Evolutionary conservation across 371 early-diverging fungal species (phyloP).

Genomic region (Encephalitozoon cuniculi): DNA sequence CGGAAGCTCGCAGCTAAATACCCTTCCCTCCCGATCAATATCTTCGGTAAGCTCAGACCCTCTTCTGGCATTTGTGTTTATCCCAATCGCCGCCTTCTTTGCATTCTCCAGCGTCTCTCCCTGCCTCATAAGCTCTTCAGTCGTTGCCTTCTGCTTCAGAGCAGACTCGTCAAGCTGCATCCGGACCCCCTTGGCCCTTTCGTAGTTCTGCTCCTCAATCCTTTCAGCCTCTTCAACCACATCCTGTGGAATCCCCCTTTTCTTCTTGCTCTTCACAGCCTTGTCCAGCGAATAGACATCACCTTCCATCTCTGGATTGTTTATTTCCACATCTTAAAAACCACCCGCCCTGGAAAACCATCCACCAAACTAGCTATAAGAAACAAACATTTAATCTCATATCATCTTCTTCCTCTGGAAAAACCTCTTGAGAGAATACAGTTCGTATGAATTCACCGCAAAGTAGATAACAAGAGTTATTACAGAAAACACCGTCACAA

Average conservation of each 20-base stretch:
- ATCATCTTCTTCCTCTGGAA: constrained; percentile 61
- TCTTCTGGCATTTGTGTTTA: constrained; percentile 42
- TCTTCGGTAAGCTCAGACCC: constrained; percentile 44
- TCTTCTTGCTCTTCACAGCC: constrained; percentile 37
- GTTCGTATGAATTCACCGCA: constrained; percentile 51
- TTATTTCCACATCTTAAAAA: constrained; percentile 3
- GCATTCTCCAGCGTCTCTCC: constrained; percentile 46
- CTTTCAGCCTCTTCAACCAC: constrained; percentile 36
- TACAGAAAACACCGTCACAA: constrained; percentile 51
- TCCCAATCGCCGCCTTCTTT: constrained; percentile 23
- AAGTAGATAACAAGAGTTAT: constrained; percentile 52
- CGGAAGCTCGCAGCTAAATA: constrained; percentile 36
- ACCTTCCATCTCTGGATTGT: constrained; percentile 3
- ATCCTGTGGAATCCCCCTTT: constrained; percentile 16
- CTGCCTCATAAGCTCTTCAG: constrained; percentile 42
- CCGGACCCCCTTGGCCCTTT: constrained; percentile 30
- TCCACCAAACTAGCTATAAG: not conserved
- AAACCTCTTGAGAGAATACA: constrained; percentile 56
- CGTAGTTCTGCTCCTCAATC: constrained; percentile 51
- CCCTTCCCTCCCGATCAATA: constrained; percentile 43
- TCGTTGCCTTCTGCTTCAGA: constrained; percentile 47
- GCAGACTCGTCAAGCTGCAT: constrained; percentile 37
- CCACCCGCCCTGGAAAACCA: not conserved
- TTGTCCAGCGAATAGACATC: constrained; percentile 18
- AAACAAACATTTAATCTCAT: constrained; percentile 41